Evolutionary conservation across 2,329 filamentous ascomycete genomes (phyloP), one percentile per base, ranked within the genome.

Genomic region (Colletotrichum falcatum): DNA sequence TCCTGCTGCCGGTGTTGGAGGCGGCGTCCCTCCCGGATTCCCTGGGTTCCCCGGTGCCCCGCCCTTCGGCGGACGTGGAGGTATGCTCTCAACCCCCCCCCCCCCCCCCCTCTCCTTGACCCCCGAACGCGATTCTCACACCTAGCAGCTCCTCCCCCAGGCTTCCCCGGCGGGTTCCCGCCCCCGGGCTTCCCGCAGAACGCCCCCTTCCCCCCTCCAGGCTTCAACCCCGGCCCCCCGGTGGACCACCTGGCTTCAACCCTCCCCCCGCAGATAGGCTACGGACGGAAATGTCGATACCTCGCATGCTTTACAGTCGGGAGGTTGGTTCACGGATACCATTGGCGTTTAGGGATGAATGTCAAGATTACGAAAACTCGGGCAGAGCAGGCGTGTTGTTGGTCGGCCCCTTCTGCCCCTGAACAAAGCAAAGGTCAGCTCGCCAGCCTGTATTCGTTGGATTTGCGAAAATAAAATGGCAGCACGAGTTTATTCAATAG

Each of bases 1-100:
- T 39, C 95, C 95, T 78, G 94, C 94, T 81, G 91, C 92, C 78
- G 95, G 95, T 79, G 92, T 97, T 78, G 95, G 94, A 77, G 92
- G 90, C 70, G 92, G 81, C 46, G 83, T 80, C 60, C 92, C 92
- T 75, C 88, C 85, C 71, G 86, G 86, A 74, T 86, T 89, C 77
- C 84, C 85, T 72, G 81, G 85, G 30, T 83, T 86, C 77, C 85
- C 87, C 55, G 81, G 89, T 80, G 87, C 83, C 55, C 77, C 81
- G 75, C 80, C 81, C 23, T 82, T 83, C 72, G 86, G 85, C 66
- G 83, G 87, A 75, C 85, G 87, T 76, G 87, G 85, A 74, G 86
- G 87, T 89, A 81, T 79, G 87, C 86, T 66, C 49, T 59, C 60
- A 37, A 68, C 65, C 35, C 68, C 48, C 42, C 9, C 20, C n/a